phyloP scores from a whole-genome alignment of 2,329 filamentous ascomycete genomes.

The Neofusicoccum umdonicola region DNA sequence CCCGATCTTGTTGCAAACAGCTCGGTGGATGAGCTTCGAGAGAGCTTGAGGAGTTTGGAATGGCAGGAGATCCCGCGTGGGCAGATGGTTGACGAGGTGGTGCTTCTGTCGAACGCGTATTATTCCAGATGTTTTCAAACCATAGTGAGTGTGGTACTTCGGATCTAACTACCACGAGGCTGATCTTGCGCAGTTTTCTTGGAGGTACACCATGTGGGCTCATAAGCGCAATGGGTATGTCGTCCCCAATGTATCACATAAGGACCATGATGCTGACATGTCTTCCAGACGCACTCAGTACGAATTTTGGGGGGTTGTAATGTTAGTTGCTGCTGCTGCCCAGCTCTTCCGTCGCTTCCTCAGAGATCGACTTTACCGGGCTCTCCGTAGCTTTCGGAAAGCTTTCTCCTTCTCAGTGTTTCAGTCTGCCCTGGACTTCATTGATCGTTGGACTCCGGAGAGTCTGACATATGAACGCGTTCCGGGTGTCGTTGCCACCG shows the following conservation, averaged over 20 bases:
- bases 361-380: not conserved
- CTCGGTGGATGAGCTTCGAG: not conserved
- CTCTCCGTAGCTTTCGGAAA: not conserved
- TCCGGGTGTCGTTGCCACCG: not conserved
- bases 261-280: not conserved
- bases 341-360: slow-evolving; percentile 2
- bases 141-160: not conserved
- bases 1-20: not conserved
- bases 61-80: not conserved
- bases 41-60: not conserved
- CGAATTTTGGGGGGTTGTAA: not conserved
- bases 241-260: not conserved
- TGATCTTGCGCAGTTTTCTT: not conserved
- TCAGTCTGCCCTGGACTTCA: not conserved
- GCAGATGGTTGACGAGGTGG: not conserved
- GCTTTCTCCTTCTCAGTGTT: not conserved
- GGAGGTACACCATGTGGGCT: slow-evolving; percentile 5
- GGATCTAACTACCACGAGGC: not conserved
- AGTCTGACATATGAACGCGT: not conserved
- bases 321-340: not conserved
- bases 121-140: not conserved
- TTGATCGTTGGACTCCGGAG: not conserved
- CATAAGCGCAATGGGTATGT: slow-evolving; percentile 2
- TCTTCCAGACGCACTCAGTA: not conserved
- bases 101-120: not conserved